Conservation (phyloP, 371 early-diverging fungal genomes). For the Capillidium heterosporum region DNA sequence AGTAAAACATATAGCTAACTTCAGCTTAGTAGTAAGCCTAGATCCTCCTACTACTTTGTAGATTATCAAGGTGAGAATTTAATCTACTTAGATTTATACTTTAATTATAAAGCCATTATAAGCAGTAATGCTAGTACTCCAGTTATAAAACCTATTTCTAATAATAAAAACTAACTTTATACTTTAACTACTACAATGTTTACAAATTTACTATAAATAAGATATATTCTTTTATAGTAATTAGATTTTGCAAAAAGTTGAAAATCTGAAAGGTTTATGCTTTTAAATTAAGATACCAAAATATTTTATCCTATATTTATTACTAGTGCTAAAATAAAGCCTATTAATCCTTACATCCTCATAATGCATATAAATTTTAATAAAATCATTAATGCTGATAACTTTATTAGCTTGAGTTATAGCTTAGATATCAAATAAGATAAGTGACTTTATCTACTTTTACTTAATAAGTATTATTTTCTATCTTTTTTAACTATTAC, state of each 20-base stretch:
- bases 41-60: constrained; percentile 81
- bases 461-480: no score
- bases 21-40: constrained; percentile 62
- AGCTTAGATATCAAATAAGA: no score
- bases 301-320: no score
- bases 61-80: constrained; percentile 67
- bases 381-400: no score
- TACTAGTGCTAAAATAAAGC: no score
- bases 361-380: no score
- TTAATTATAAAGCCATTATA: constrained; percentile 44
- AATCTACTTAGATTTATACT: constrained; percentile 85
- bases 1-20: constrained; percentile 12
- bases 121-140: constrained; percentile 29
- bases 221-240: constrained; percentile 81
- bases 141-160: constrained; percentile 15
- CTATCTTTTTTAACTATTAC: no score
- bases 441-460: no score
- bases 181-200: constrained; percentile 46
- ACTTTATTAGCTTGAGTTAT: no score
- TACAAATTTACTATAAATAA: constrained; percentile 47
- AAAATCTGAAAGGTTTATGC: constrained; percentile 47
- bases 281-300: constrained; percentile 9
- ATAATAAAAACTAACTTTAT: neutral
- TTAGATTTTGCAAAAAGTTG: constrained; percentile 63
- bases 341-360: no score